Evolutionary conservation across 306 rosid species (phyloP).

Genomic region (Mimosa bimucronata): DNA sequence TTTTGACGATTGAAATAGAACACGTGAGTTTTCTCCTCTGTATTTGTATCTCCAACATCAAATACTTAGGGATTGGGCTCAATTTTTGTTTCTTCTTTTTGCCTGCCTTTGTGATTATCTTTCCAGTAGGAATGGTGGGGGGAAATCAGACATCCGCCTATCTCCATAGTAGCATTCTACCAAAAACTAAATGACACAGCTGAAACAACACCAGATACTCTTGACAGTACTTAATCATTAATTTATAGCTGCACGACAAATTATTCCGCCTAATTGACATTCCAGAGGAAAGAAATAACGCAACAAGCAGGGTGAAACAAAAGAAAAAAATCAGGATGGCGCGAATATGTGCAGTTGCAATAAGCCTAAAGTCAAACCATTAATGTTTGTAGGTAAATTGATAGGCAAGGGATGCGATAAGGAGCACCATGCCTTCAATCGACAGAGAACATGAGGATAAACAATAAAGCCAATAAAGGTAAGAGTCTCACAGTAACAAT

Average conservation of each 20-base stretch:
- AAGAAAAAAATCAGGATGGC: background rate
- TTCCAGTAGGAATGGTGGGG: background rate
- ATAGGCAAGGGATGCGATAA: slow-evolving; percentile 2
- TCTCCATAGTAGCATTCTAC: background rate
- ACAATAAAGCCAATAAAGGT: slow-evolving; percentile 2
- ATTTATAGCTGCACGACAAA: background rate
- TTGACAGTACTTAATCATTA: too few species aligned
- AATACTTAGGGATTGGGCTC: background rate
- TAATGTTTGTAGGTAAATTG: background rate
- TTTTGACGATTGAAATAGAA: background rate
- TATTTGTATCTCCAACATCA: background rate
- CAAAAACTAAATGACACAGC: background rate
- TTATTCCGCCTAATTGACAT: background rate
- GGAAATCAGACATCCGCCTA: background rate
- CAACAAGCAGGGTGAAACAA: slow-evolving; percentile 5
- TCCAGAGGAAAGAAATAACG: background rate
- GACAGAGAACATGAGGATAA: background rate
- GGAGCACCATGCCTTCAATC: slow-evolving; percentile 4
- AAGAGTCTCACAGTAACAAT: background rate
- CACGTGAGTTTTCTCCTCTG: slow-evolving; percentile 5
- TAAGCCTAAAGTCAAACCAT: slow-evolving; percentile 1
- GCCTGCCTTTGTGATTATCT: background rate
- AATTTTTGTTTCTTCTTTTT: background rate
- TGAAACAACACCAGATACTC: background rate
- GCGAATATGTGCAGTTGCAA: background rate